phyloP scores from a whole-genome alignment of 345 rosid genomes.

The Zanthoxylum bungeanum region DNA sequence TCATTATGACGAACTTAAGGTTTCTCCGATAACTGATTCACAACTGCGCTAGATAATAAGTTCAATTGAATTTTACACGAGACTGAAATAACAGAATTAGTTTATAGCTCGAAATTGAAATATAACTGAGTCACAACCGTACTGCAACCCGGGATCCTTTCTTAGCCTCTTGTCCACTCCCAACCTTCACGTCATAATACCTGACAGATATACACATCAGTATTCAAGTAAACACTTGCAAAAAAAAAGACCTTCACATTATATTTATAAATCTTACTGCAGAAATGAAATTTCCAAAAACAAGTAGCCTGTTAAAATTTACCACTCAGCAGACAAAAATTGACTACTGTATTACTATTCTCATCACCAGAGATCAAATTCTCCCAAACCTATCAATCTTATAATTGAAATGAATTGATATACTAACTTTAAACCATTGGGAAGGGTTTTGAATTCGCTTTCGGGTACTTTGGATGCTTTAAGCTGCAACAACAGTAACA shows the following conservation, averaged over 20 bases:
- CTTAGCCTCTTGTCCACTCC: conserved; percentile 68
- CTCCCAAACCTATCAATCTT: neutral
- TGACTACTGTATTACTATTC: neutral
- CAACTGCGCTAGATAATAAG: neutral
- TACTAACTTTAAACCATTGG: conserved; percentile 85
- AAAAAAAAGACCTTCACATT: neutral
- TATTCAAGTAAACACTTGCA: conserved; percentile 14
- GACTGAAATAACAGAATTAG: neutral
- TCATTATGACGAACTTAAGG: no score
- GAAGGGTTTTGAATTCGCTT: conserved; percentile 72
- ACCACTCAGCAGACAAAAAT: no score
- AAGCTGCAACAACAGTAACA: conserved; percentile 48
- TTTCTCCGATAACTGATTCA: no score
- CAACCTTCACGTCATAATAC: conserved; percentile 92
- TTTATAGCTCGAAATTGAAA: conserved; percentile 16
- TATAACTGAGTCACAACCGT: conserved; percentile 70
- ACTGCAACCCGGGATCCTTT: conserved; percentile 99
- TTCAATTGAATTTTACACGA: neutral
- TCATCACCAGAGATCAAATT: neutral
- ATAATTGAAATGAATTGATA: neutral
- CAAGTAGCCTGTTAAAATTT: no score
- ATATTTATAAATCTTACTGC: neutral
- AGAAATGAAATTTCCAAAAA: neutral
- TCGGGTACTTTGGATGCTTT: conserved; percentile 85
- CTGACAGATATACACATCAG: conserved; percentile 36